Evolutionary conservation across 164 flowering plant genomes (phyloP).

Genomic region (Cinnamomum chago): DNA sequence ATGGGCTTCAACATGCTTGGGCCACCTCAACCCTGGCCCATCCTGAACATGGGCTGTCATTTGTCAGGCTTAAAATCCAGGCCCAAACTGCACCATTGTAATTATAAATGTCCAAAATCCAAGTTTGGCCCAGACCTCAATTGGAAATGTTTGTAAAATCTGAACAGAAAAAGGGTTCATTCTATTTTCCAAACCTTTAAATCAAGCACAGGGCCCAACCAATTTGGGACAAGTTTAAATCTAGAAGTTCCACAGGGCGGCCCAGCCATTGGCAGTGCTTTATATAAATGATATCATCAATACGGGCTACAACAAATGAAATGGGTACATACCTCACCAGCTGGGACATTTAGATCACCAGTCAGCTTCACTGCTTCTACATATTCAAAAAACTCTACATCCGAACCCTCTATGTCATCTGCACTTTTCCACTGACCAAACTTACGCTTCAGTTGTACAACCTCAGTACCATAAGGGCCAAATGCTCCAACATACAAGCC

Average conservation of each 20-base stretch:
- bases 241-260: background rate
- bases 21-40: background rate
- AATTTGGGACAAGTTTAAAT: no score
- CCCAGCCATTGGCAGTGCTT: no score
- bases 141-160: background rate
- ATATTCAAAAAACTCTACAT: slow-evolving; percentile 89
- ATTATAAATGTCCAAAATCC: background rate
- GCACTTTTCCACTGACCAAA: slow-evolving; percentile 72
- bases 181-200: background rate
- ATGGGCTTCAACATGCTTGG: background rate
- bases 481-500: slow-evolving; percentile 94
- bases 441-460: slow-evolving; percentile 86
- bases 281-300: background rate
- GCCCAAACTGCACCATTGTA: background rate
- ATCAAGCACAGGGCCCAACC: background rate
- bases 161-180: background rate
- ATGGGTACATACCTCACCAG: slow-evolving; percentile 69
- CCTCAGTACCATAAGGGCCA: slow-evolving; percentile 93
- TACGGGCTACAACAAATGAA: slow-evolving; percentile 4
- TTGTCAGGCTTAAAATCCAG: background rate
- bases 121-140: background rate
- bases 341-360: slow-evolving; percentile 94
- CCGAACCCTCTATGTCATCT: slow-evolving; percentile 37
- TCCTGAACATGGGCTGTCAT: background rate
- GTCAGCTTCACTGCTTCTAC: slow-evolving; percentile 97